Conservation (phyloP, 495 filamentous ascomycete species). For the Daldinia concentrica region DNA sequence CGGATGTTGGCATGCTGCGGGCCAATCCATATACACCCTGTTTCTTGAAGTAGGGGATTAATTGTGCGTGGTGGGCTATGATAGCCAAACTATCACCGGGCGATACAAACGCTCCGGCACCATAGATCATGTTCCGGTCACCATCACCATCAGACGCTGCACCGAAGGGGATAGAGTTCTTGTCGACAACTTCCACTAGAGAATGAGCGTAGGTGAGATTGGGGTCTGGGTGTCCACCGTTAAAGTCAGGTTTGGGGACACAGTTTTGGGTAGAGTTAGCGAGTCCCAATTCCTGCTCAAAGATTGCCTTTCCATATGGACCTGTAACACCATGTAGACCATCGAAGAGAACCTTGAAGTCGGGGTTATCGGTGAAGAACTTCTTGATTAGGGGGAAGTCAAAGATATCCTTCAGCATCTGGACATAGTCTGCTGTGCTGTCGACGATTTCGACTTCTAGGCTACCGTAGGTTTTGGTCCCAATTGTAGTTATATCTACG, state of each 20-base stretch:
- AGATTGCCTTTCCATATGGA: slow-evolving; percentile 92
- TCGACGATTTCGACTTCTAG: slow-evolving; percentile 96
- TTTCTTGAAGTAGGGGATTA: slow-evolving; percentile 98
- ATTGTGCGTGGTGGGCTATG: slow-evolving; percentile 92
- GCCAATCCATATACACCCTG: slow-evolving; percentile 95
- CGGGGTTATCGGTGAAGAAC: slow-evolving; percentile 83
- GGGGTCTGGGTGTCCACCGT: slow-evolving; percentile 95
- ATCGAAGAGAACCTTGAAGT: slow-evolving; percentile 98
- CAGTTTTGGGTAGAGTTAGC: slow-evolving; percentile 90
- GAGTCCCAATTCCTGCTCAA: slow-evolving; percentile 91
- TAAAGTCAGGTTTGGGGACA: slow-evolving; percentile 90
- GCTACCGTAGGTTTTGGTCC: slow-evolving; percentile 80
- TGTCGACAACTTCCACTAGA: slow-evolving; percentile 91
- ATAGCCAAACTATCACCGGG: slow-evolving; percentile 97
- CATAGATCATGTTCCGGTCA: slow-evolving; percentile 99
- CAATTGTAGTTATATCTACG: slow-evolving; percentile 83
- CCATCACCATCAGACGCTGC: slow-evolving; percentile 96
- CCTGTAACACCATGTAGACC: slow-evolving; percentile 94
- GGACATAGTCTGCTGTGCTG: slow-evolving; percentile 87
- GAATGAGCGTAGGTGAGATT: slow-evolving; percentile 99
- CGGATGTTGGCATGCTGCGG: slow-evolving; percentile 95
- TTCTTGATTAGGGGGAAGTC: slow-evolving; percentile 94
- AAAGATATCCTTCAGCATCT: slow-evolving; percentile 97
- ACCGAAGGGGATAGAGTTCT: slow-evolving; percentile 91
- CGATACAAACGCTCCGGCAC: slow-evolving; percentile 93